Evolutionary conservation across 2,329 filamentous ascomycete genomes (phyloP), one percentile per base, ranked within the genome.

Genomic region (Amylocarpus encephaloides): DNA sequence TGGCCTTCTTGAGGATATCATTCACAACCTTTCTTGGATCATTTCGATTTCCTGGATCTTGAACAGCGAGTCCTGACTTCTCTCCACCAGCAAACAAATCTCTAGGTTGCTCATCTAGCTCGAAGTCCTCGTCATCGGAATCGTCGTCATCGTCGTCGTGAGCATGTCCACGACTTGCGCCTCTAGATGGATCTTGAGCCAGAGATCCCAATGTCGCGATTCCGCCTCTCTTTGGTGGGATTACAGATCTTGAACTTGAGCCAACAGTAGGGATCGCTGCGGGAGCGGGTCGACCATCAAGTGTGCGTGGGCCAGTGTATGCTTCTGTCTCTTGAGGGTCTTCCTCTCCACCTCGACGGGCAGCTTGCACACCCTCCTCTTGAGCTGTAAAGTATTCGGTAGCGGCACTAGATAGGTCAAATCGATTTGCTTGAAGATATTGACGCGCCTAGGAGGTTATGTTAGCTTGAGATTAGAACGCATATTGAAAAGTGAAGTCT

Each of bases 31-130:
- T 77, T 61, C 72, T 71, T 0, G 78, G 70, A 36, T 78, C 76
- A 2, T 75, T 70, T 39, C 68, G 67, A 45, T 73, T 66, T 63
- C 50, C 49, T 1, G 82, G 82, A 59, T 85, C 82, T 62, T 85
- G 81, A 19, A 86, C 78, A 18, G 82, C 83, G 41, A 86, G 67
- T 0, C 80, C 83, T 29, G 87, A 92, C 75, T 93, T 93, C 70
- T 92, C 88, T 32, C 88, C 88, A 46, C 88, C 88, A 16, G 88
- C 85, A 67, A 91, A 93, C 55, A 91, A 72, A 63, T 93, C 86
- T 54, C 82, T 72, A 6, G 75, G 74, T 55, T 81, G 76, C 33
- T 79, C 73, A 26, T 83, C 76, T 1, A 77, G 71, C 2, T 76
- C 71, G 1, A 76, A 73, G 19, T 76, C 71, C 6, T 76, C 72